phyloP scores from a whole-genome alignment of 1,139 yeast species.

The Oligophagozyma castellii region DNA sequence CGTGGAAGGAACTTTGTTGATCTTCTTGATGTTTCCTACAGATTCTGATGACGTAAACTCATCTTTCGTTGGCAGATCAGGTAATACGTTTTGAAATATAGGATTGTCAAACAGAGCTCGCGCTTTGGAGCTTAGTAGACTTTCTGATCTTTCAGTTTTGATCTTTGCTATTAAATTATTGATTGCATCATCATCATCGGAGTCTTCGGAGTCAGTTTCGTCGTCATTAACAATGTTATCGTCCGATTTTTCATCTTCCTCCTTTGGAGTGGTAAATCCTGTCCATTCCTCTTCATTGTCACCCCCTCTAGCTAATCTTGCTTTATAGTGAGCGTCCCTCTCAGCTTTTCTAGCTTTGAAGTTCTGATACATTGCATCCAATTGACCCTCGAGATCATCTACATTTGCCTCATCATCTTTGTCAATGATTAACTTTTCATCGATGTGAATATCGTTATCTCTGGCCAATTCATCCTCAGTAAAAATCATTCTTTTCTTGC shows the following conservation, averaged over 20 bases:
- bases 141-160: conserved; percentile 32
- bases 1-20: too few species aligned
- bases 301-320: conserved; percentile 72
- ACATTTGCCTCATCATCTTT: conserved; percentile 34
- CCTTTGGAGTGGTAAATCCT: conserved; percentile 45
- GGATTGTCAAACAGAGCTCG: conserved; percentile 67
- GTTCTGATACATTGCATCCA: conserved; percentile 66
- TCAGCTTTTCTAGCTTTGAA: conserved; percentile 67
- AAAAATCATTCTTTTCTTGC: conserved; percentile 70
- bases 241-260: conserved; percentile 30
- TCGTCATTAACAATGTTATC: conserved; percentile 27
- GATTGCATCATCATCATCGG: conserved; percentile 68
- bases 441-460: conserved; percentile 40
- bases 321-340: conserved; percentile 64
- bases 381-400: conserved; percentile 67
- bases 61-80: conserved; percentile 23
- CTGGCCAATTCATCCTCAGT: conserved; percentile 38
- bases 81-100: conserved; percentile 52
- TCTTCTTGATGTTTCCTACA: conserved; percentile 12
- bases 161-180: conserved; percentile 45
- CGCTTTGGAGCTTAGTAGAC: conserved; percentile 58
- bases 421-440: conserved; percentile 29
- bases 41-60: conserved; percentile 10
- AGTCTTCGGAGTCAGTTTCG: conserved; percentile 31
- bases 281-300: conserved; percentile 78